A percentile compares a stretch with the other conserved stretches of the same genome.
These are phyloP conservation scores for Solanum pinnatisectum DNA, from an alignment of 257 asterid genomes.

Conservation along the genomic window DNA sequence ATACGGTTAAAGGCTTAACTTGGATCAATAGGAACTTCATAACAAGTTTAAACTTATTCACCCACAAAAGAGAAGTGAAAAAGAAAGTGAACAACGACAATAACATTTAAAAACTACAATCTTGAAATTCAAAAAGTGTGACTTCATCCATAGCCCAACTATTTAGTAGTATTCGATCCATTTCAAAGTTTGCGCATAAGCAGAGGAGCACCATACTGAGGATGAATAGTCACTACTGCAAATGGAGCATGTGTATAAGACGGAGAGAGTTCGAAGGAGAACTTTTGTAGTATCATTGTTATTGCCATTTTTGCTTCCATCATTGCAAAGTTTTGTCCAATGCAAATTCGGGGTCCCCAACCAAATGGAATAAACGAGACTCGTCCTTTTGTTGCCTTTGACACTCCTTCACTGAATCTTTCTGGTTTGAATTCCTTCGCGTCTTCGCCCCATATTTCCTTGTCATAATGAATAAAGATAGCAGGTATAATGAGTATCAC, in stretches of 20 bases:
- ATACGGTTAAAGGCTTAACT: background rate
- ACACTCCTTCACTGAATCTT: conserved; percentile 20
- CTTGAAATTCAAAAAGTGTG: background rate
- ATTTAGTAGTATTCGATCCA: background rate
- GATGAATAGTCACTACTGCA: conserved; percentile 5
- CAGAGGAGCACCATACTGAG: conserved; percentile 20
- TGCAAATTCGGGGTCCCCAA: conserved; percentile 26
- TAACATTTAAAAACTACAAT: background rate
- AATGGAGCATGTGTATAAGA: conserved; percentile 26
- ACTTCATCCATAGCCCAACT: too few species aligned
- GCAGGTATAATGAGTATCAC: background rate
- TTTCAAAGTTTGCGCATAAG: conserved; percentile 7
- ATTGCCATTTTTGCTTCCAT: conserved; percentile 20
- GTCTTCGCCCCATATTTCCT: conserved; percentile 24
- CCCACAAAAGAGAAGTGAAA: background rate
- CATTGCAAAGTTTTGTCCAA: conserved; percentile 23
- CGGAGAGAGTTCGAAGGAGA: conserved; percentile 11
- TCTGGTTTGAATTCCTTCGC: conserved; percentile 22
- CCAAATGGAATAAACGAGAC: conserved; percentile 17
- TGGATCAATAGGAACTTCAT: background rate
- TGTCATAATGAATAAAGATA: conserved; percentile 13
- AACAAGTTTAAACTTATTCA: background rate
- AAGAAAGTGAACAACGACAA: background rate
- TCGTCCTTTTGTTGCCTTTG: background rate
- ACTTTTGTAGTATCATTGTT: conserved; percentile 22